Base-by-base conservation (phyloP, 257 asterid species). In the Ocimum tenuiflorum region DNA sequence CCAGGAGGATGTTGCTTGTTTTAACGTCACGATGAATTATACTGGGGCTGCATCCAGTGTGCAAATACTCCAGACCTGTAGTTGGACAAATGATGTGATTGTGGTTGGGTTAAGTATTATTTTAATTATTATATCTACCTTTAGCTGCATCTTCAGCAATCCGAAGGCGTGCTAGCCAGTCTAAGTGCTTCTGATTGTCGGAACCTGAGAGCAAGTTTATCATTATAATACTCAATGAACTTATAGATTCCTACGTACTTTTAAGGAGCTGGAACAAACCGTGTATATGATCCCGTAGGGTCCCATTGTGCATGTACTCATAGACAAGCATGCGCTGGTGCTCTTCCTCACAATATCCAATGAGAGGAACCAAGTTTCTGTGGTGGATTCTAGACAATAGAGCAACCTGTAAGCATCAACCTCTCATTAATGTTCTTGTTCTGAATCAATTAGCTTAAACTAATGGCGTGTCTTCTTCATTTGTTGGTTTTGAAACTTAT, bases 31-130 rank as follows among this genome's bases (percentile, higher is more conserved):
- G 88, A 39, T 94, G 99, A 71, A 94, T 89, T 45, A 94, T 94
- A 67, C 96, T 83, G 4, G 99, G 99, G 78, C 85, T 94, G 88
- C 99, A 94, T 68, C 99, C 99, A 0, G 97, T 94, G 82, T 94
- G 99, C 73, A 94, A 72, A 69, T 94, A 94, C 83, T 94, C 99
- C 41, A 94, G 85, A 19, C 99, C 99, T 92, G 69, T 55, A 62
- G 24, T 46, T 61, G 14, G 33, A 55, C 19, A 4, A 8, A 11
- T 46, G 15, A 33, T 29, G 52, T 3, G 20, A 12, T 35, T 8
- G 20, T 50, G 39, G 15, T 53, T 18, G 15, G 13, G 20, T 38
- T 19, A 19, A 19, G 13, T 35, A 24, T 36, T 24, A 8, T 35
- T 67, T 56, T 53, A 52, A 43, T 15, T 24, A 5, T 3, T 9